phyloP scores from a whole-genome alignment of 371 early-diverging fungal species.

The Zychaea mexicana region DNA sequence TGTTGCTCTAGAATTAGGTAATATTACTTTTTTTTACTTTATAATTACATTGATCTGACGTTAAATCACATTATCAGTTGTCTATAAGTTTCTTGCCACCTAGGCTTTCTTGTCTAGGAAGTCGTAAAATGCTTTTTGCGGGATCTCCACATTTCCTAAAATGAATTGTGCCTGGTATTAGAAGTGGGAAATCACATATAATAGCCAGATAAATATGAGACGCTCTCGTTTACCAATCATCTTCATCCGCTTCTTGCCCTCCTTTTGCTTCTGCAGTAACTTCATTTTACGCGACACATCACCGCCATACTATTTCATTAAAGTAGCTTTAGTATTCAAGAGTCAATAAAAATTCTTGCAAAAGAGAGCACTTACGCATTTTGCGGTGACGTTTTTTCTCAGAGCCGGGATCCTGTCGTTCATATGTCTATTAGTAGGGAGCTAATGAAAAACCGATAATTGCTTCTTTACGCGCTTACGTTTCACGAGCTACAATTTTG shows the following conservation, averaged over 20 bases:
- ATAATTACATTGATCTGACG: too few relatives aligned
- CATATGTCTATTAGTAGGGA: too few relatives aligned
- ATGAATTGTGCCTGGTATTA: neutral
- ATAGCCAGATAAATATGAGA: neutral
- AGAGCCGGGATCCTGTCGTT: conserved; percentile 75
- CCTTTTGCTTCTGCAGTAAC: conserved; percentile 87
- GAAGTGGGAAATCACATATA: neutral
- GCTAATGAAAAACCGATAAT: too few relatives aligned
- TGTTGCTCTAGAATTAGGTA: too few relatives aligned
- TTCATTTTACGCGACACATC: conserved; percentile 95
- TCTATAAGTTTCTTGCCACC: too few relatives aligned
- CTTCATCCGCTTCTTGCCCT: conserved; percentile 87
- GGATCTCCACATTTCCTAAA: conserved; percentile 69
- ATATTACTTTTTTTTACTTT: too few relatives aligned
- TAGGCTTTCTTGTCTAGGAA: conserved; percentile 56
- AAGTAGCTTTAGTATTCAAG: neutral
- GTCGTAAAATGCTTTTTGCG: conserved; percentile 75
- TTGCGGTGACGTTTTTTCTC: conserved; percentile 93
- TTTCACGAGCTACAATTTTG: conserved; percentile 89
- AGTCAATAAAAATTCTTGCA: neutral
- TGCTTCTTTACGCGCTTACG: conserved; percentile 42
- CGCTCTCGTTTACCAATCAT: conserved; percentile 53
- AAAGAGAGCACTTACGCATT: conserved; percentile 70
- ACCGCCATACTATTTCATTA: conserved; percentile 75
- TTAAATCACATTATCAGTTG: too few relatives aligned